These are phyloP conservation scores for Salix exigua DNA, from an alignment of 345 rosid genomes.

Conservation along the genomic window DNA sequence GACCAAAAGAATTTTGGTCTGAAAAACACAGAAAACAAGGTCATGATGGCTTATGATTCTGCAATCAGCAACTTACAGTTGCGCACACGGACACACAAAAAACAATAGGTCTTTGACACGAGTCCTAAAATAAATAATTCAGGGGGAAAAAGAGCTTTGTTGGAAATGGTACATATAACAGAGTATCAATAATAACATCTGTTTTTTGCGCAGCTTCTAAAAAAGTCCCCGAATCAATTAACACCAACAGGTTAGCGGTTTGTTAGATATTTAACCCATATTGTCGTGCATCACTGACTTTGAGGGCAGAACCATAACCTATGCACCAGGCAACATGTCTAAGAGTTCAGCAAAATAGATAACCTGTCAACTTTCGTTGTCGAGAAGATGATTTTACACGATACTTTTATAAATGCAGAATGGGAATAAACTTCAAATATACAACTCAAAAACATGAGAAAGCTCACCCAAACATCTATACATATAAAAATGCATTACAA, in stretches of 20 bases:
- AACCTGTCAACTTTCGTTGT: neutral
- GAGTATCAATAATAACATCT: neutral
- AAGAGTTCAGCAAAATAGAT: neutral
- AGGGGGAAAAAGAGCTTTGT: neutral
- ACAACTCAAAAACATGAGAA: neutral
- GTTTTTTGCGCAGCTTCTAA: neutral
- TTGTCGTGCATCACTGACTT: neutral
- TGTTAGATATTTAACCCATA: neutral
- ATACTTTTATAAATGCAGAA: neutral
- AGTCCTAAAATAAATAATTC: neutral
- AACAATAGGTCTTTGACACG: neutral
- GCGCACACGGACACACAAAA: neutral
- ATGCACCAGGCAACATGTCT: neutral
- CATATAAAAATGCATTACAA: neutral
- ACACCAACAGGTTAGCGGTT: neutral
- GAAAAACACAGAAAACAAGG: conserved; percentile 16
- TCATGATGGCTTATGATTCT: neutral
- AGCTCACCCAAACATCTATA: neutral
- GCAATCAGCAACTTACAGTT: neutral
- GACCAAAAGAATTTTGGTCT: conserved; percentile 67
- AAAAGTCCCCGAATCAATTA: neutral
- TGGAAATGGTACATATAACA: neutral
- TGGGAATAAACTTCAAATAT: neutral
- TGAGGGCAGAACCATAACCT: neutral
- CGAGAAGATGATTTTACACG: neutral